Evolutionary conservation across 306 rosid species (phyloP).

Genomic region (Carpinus fangiana): DNA sequence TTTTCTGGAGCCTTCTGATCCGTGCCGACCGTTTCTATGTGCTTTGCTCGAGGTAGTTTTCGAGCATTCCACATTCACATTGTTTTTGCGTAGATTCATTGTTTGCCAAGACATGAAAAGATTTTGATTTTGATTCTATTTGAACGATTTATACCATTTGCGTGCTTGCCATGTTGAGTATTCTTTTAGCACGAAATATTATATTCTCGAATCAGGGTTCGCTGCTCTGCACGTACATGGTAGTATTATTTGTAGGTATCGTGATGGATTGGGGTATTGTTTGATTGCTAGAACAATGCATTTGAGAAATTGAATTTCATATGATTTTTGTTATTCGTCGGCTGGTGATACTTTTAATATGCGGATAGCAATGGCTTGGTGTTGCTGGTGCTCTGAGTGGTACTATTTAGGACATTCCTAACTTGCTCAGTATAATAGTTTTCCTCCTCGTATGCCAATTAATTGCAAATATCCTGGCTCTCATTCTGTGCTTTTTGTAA

Average conservation of each 20-base stretch:
- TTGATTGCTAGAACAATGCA: background rate
- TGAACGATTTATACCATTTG: background rate
- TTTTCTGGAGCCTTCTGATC: constrained; percentile 45
- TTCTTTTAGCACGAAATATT: background rate
- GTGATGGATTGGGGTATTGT: background rate
- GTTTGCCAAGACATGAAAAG: background rate
- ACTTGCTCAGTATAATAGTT: background rate
- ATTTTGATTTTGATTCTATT: background rate
- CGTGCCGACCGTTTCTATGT: constrained; percentile 52
- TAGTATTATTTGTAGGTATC: background rate
- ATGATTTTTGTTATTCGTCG: background rate
- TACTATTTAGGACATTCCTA: background rate
- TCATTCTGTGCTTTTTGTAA: background rate
- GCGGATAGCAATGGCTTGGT: background rate
- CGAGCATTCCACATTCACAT: too few species aligned
- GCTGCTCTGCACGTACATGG: background rate
- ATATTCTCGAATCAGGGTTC: background rate
- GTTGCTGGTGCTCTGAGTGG: background rate
- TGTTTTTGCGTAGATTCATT: background rate
- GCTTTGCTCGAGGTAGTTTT: constrained; percentile 65
- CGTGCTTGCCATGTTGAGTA: background rate
- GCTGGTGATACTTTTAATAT: background rate
- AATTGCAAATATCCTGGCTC: background rate
- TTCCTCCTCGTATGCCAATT: background rate
- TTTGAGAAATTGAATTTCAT: background rate